Percentiles rank a stretch among this genome's conserved stretches.
Conservation (phyloP, 2,329 filamentous ascomycete species). For the Dactylellina parvicollis region DNA sequence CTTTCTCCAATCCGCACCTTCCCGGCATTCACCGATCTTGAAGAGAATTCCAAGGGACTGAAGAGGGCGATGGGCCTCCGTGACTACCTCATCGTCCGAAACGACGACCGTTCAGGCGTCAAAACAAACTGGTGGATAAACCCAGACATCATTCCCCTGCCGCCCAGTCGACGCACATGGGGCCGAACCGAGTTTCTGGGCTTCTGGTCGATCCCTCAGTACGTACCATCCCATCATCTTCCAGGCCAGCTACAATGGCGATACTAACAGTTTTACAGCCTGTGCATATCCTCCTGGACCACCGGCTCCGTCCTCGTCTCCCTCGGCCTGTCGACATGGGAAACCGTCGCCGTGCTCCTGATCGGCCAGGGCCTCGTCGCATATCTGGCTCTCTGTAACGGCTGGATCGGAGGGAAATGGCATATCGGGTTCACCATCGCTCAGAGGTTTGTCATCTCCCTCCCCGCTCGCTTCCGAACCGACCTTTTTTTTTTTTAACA, state of each 20-base stretch:
- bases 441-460: constrained; percentile 22
- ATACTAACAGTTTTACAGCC: constrained; percentile 3
- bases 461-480: not conserved
- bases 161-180: constrained; percentile 45
- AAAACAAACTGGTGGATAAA: constrained; percentile 54
- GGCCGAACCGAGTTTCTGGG: constrained; percentile 51
- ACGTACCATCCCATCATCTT: constrained; percentile 10
- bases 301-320: constrained; percentile 50
- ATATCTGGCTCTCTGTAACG: constrained; percentile 51
- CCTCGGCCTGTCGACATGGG: constrained; percentile 49
- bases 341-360: constrained; percentile 44
- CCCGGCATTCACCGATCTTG: not conserved
- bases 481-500: not conserved
- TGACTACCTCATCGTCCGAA: constrained; percentile 39
- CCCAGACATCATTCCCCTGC: constrained; percentile 49
- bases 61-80: constrained; percentile 51
- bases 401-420: constrained; percentile 52
- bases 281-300: constrained; percentile 50
- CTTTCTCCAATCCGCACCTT: not conserved
- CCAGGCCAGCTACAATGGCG: not conserved
- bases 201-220: constrained; percentile 52
- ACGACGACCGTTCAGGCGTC: constrained; percentile 52
- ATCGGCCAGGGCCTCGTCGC: constrained; percentile 46
- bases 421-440: constrained; percentile 50
- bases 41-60: not conserved